A percentile compares a stretch with the other conserved stretches of the same genome.
These are phyloP conservation scores for Lagenaria siceraria DNA, from an alignment of 306 rosid genomes.

Conservation along the genomic window DNA sequence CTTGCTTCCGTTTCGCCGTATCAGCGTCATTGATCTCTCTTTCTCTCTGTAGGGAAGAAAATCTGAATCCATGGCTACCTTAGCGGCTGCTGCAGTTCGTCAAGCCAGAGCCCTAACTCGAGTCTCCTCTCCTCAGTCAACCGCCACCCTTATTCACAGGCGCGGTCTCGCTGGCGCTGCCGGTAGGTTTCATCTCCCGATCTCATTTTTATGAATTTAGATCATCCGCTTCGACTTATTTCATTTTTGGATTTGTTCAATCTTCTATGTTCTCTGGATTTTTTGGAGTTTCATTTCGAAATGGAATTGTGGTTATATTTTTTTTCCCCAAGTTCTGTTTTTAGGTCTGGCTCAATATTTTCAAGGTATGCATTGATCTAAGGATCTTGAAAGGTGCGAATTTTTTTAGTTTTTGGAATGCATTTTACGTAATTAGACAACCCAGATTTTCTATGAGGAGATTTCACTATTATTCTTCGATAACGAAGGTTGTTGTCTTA, in stretches of 20 bases:
- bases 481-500: not conserved
- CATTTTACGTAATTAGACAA: not conserved
- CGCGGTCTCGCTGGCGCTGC: slow-evolving; percentile 86
- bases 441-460: not conserved
- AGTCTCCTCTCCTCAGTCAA: slow-evolving; percentile 29
- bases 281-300: not conserved
- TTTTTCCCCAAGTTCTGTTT: not conserved
- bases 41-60: slow-evolving; percentile 4
- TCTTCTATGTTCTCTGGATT: not conserved
- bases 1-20: not conserved
- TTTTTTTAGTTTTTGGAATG: not conserved
- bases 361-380: not conserved
- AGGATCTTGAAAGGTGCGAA: not conserved
- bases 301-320: not conserved
- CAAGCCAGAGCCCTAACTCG: slow-evolving; percentile 51
- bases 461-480: not conserved
- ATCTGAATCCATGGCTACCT: slow-evolving; percentile 49
- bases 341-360: not conserved
- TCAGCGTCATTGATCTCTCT: slow-evolving; percentile 1
- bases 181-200: slow-evolving; percentile 25
- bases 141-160: slow-evolving; percentile 37
- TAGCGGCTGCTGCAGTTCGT: slow-evolving; percentile 60
- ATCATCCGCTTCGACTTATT: not conserved
- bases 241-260: not conserved
- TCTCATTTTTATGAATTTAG: not conserved